phyloP scores from a whole-genome alignment of 352 stramenopile species.

The Pythium myriotylum region DNA sequence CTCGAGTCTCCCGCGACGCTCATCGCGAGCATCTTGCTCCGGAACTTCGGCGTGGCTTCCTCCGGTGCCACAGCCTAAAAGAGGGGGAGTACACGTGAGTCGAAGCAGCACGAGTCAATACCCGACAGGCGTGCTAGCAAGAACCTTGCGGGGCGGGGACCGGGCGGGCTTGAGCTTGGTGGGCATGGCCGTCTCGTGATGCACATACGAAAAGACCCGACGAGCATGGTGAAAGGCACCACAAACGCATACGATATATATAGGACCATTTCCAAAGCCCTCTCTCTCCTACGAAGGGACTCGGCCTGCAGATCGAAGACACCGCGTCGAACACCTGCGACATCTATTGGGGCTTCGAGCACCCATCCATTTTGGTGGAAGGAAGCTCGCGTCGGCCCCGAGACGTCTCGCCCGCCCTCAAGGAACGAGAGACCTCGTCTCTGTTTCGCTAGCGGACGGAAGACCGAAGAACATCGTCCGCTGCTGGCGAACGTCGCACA shows the following conservation, averaged over 20 bases:
- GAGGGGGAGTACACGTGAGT: too few species aligned
- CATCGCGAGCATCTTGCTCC: constrained; percentile 55
- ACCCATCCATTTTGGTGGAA: constrained; percentile 1
- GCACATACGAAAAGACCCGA: neutral
- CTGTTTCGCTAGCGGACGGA: too few species aligned
- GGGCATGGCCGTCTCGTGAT: constrained; percentile 10
- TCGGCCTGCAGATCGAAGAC: neutral
- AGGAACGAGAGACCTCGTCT: too few species aligned
- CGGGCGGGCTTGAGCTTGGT: constrained; percentile 15
- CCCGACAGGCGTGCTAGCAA: neutral
- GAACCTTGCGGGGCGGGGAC: constrained; percentile 24
- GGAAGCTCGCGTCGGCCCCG: neutral
- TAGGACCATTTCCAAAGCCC: neutral
- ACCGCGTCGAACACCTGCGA: neutral
- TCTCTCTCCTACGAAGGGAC: neutral
- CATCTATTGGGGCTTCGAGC: neutral
- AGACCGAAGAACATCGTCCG: too few species aligned
- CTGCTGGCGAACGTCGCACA: neutral
- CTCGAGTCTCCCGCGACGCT: constrained; percentile 52
- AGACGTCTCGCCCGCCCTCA: too few species aligned
- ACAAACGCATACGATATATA: neutral
- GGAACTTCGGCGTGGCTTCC: constrained; percentile 49
- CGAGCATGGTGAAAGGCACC: neutral
- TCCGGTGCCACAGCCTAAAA: constrained; percentile 39
- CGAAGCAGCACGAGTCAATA: too few species aligned